Conservation (phyloP, 2,329 filamentous ascomycete species). For the Raffaelea arxii region DNA sequence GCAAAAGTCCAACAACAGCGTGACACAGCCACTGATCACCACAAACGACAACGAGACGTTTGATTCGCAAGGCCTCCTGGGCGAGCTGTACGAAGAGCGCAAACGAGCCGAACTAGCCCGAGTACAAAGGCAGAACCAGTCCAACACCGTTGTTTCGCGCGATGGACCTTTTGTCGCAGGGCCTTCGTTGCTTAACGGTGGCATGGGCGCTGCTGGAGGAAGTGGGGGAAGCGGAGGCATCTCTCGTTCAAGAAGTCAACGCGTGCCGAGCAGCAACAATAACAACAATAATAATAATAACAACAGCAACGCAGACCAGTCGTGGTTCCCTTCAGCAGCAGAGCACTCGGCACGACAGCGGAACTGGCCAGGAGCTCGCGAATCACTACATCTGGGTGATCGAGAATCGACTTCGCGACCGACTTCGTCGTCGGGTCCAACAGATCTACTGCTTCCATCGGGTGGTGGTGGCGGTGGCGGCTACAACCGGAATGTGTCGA, state of each 20-base stretch:
- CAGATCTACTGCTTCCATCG: too few species aligned
- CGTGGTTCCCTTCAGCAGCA: constrained; percentile 28
- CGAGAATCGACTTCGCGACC: constrained; percentile 3
- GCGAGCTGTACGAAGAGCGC: constrained; percentile 36
- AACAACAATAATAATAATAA: background rate
- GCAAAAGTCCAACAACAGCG: constrained; percentile 9
- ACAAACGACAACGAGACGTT: constrained; percentile 26
- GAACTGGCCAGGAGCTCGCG: background rate
- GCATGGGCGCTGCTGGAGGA: too few species aligned
- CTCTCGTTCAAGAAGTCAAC: too few species aligned
- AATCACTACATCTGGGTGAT: too few species aligned
- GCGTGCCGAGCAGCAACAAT: constrained; percentile 6
- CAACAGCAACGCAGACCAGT: constrained; percentile 9
- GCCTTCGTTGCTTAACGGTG: constrained; percentile 43
- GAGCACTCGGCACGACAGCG: constrained; percentile 17
- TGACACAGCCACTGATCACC: background rate
- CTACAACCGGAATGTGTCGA: background rate
- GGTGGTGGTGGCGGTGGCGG: too few species aligned
- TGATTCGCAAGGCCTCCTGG: constrained; percentile 40
- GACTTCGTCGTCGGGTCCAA: constrained; percentile 13
- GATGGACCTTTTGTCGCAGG: constrained; percentile 43
- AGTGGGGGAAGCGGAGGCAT: too few species aligned
- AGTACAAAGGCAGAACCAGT: too few species aligned
- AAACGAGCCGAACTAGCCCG: constrained; percentile 24
- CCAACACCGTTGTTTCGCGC: background rate